Evolutionary conservation across 1,284 basidiomycete genomes (phyloP).

Genomic region (Caloboletus firmus): DNA sequence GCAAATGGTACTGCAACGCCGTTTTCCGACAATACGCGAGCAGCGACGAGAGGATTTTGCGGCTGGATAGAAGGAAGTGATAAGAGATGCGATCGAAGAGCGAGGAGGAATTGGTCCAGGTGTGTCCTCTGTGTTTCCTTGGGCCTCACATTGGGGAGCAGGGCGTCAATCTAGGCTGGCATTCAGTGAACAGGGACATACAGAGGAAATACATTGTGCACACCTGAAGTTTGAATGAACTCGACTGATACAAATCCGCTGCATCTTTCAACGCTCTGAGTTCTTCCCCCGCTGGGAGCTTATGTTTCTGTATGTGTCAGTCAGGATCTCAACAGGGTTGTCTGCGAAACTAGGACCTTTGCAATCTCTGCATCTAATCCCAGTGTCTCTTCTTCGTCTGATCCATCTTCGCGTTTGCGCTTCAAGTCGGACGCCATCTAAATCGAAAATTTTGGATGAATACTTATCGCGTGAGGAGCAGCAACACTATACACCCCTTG

Average conservation of each 20-base stretch:
- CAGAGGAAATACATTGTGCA: conserved; percentile 11
- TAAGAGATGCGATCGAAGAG: conserved; percentile 60
- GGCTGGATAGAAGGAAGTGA: conserved; percentile 57
- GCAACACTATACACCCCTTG: conserved; percentile 10
- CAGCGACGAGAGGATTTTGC: conserved; percentile 63
- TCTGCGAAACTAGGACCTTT: conserved; percentile 10
- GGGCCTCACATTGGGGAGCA: conserved; percentile 77
- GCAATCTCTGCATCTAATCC: conserved; percentile 1
- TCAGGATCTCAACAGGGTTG: background rate
- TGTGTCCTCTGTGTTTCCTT: conserved; percentile 51
- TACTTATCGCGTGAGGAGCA: background rate
- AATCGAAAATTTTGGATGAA: conserved; percentile 2
- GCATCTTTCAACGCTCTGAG: conserved; percentile 76
- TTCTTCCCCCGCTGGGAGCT: conserved; percentile 69
- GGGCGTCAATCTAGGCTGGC: conserved; percentile 66
- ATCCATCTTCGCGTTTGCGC: conserved; percentile 31
- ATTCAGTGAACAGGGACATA: background rate
- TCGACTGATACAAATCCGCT: conserved; percentile 78
- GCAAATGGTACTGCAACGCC: conserved; percentile 64
- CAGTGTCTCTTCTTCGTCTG: background rate
- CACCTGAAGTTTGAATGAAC: conserved; percentile 84
- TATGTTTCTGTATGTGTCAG: conserved; percentile 34
- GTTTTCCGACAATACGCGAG: conserved; percentile 52
- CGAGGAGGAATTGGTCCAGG: conserved; percentile 64
- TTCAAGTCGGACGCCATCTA: conserved; percentile 30